Conservation (phyloP, 1,284 basidiomycete genomes). For the Heterobasidion occidentale region DNA sequence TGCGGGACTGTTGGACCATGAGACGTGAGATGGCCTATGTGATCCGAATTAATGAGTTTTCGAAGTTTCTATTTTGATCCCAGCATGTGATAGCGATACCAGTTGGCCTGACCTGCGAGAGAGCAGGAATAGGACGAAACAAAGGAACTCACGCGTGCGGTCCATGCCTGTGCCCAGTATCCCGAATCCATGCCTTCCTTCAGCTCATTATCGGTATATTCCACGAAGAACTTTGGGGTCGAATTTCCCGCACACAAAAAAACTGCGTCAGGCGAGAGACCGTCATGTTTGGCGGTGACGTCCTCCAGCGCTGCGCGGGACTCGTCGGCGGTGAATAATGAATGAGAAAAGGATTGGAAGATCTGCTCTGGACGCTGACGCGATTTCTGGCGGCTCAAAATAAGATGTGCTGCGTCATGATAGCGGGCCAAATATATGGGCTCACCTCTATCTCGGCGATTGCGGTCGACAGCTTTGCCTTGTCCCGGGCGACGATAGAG, state of each 20-base stretch:
- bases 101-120: not conserved
- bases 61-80: not conserved
- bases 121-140: too few relatives aligned
- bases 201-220: constrained; percentile 54
- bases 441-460: constrained; percentile 54
- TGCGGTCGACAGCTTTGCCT: constrained; percentile 52
- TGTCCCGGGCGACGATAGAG: constrained; percentile 72
- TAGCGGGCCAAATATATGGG: not conserved
- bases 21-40: constrained; percentile 40
- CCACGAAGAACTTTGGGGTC: constrained; percentile 67
- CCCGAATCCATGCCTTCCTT: constrained; percentile 50
- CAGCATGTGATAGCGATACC: not conserved
- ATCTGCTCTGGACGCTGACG: not conserved
- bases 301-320: not conserved
- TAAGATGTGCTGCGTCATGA: too few relatives aligned
- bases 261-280: constrained; percentile 61
- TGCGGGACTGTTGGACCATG: constrained; percentile 55
- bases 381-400: not conserved
- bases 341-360: not conserved
- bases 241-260: constrained; percentile 74
- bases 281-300: constrained; percentile 27
- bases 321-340: not conserved
- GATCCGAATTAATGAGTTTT: not conserved
- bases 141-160: constrained; percentile 57
- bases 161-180: constrained; percentile 73